A percentile compares a stretch with the other conserved stretches of the same genome.
phyloP scores from a whole-genome alignment of 176 grass and related monocot genomes.

The Triticum monococcum region DNA sequence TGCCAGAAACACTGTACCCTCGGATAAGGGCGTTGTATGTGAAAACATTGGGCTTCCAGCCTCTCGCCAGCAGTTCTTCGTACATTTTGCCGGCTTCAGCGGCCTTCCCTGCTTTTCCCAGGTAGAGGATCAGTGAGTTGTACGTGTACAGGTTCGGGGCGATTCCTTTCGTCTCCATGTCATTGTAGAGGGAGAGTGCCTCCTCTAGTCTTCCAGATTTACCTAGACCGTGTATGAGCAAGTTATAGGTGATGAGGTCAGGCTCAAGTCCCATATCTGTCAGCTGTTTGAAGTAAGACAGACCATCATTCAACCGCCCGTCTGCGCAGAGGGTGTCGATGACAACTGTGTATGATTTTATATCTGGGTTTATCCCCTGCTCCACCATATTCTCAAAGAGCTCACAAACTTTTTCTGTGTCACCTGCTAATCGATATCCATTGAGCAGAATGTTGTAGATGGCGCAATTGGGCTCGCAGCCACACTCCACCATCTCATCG shows the following conservation, averaged over 20 bases:
- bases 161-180: conserved; percentile 81
- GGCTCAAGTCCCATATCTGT: conserved; percentile 55
- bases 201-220: conserved; percentile 71
- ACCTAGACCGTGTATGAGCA: conserved; percentile 81
- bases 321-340: conserved; percentile 58
- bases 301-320: conserved; percentile 59
- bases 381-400: conserved; percentile 68
- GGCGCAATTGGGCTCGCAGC: conserved; percentile 74
- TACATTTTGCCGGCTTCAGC: conserved; percentile 80
- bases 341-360: conserved; percentile 85
- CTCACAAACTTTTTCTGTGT: conserved; percentile 57
- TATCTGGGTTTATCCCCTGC: conserved; percentile 84
- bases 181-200: conserved; percentile 57
- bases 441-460: conserved; percentile 95
- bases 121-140: conserved; percentile 85
- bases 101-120: conserved; percentile 71
- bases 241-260: conserved; percentile 85
- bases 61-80: conserved; percentile 73
- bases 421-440: conserved; percentile 66
- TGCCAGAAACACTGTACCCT: conserved; percentile 63
- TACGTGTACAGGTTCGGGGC: conserved; percentile 80
- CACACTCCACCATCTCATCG: conserved; percentile 71
- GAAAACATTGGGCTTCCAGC: conserved; percentile 81
- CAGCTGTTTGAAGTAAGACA: conserved; percentile 72
- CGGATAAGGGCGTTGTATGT: conserved; percentile 92